These are phyloP conservation scores for Fomitopsis pulvina DNA, from an alignment of 768 basidiomycete genomes.

Conservation along the genomic window DNA sequence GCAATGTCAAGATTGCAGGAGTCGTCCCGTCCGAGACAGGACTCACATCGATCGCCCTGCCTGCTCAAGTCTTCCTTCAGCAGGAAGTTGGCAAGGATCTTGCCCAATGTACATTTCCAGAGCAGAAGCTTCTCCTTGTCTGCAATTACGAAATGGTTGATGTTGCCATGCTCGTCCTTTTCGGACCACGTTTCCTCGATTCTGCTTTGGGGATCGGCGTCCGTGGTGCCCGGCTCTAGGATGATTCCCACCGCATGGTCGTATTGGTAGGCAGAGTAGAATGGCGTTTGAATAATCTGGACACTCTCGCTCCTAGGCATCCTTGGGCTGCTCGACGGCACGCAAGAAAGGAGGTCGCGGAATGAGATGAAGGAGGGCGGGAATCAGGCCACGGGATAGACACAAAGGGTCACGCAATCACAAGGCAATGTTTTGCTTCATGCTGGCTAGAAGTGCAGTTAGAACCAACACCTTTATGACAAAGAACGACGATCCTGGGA, in stretches of 20 bases:
- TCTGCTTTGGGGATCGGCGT: slow-evolving; percentile 6
- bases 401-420: too few species aligned
- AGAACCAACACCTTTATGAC: too few species aligned
- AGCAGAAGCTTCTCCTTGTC: slow-evolving; percentile 1
- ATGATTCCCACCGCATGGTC: slow-evolving; percentile 7
- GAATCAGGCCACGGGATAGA: too few species aligned
- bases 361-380: too few species aligned
- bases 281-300: background rate
- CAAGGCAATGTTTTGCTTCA: too few species aligned
- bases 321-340: too few species aligned
- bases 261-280: background rate
- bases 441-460: too few species aligned
- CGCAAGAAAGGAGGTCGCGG: too few species aligned
- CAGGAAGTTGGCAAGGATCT: slow-evolving; percentile 9
- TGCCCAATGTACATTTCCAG: slow-evolving; percentile 17
- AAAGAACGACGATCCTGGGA: too few species aligned
- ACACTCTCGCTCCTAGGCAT: too few species aligned
- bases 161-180: slow-evolving; percentile 7
- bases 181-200: background rate
- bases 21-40: background rate
- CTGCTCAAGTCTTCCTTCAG: slow-evolving; percentile 8
- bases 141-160: slow-evolving; percentile 16
- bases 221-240: slow-evolving; percentile 1
- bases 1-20: background rate
- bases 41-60: slow-evolving; percentile 11